phyloP scores from a whole-genome alignment of 495 filamentous ascomycete species.

The Tuber umbilicatum region DNA sequence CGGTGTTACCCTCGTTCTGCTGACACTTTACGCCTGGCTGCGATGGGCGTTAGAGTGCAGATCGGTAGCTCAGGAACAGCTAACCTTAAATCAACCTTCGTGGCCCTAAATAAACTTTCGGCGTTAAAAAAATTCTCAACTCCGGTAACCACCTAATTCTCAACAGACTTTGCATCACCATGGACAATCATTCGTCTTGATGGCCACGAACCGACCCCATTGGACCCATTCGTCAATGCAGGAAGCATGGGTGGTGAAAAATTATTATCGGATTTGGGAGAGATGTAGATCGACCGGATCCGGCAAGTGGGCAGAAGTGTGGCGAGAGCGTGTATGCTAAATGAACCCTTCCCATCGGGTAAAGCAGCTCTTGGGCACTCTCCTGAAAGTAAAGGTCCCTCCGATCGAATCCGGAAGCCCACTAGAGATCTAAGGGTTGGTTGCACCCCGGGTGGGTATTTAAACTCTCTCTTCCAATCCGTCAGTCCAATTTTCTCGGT shows the following conservation, averaged over 20 bases:
- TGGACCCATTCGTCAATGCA: background rate
- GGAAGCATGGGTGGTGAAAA: background rate
- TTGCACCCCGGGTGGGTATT: background rate
- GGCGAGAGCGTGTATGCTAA: background rate
- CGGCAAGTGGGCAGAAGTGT: background rate
- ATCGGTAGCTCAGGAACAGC: background rate
- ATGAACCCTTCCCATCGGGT: background rate
- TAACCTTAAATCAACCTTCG: background rate
- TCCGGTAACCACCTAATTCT: background rate
- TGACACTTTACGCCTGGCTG: background rate
- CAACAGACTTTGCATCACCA: background rate
- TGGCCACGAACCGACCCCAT: no score
- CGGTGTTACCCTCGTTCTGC: background rate
- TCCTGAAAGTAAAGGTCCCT: background rate
- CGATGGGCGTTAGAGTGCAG: background rate
- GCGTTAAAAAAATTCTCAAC: background rate
- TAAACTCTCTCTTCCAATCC: background rate
- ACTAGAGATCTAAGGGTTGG: background rate
- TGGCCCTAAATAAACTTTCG: background rate
- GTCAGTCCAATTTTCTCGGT: background rate
- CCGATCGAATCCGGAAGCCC: background rate
- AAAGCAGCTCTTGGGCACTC: background rate
- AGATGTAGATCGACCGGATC: background rate
- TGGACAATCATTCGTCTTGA: background rate
- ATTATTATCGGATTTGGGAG: background rate